Evolutionary conservation across 208 protist species (phyloP), one percentile per base, ranked within the genome.

Genomic region (Eutreptiella sp.): DNA sequence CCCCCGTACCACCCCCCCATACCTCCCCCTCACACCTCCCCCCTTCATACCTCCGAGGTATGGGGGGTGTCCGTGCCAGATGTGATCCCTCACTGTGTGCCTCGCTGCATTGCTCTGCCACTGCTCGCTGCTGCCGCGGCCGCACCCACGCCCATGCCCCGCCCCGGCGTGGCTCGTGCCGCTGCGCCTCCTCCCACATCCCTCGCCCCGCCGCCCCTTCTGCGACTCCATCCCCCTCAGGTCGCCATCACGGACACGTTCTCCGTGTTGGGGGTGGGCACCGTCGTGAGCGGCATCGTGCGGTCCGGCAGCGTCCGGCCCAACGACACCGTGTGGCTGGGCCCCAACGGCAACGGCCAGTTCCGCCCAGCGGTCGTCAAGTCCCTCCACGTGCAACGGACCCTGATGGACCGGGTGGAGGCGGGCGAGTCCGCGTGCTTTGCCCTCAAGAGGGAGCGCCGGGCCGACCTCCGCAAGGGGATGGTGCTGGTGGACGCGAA

Each of bases 381-480:
- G 53, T 88, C 81, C 0, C 94, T 98, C 33, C 93, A 97, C 39
- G 82, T 93, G 19, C 92, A 94, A 55, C 80, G 93, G 5, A 63
- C 90, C 0, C 80, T 93, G 36, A 75, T 89, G 0, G 53, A 59
- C 33, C 54, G 70, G 16, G 94, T 84, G 0, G 72, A 77, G 61
- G 90, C 90, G 0, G 90, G 92, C 38, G 89, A 83, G 52, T 86
- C 92, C 43, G 89, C 89, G 0, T 75, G 80, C 16, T 73, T 97
- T 59, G 94, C 92, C 32, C 77, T 97, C 19, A 95, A 96, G 58
- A 96, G 94, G 66, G 84, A 95, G 47, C 90, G 91, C 68, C 85
- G 88, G n/a, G 81, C 61, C 23, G 74, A 70, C 0, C 87, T 95
- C 46, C 83, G 91, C n/a, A 96, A 95, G 57, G 92, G 92, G 35